These are phyloP conservation scores for Neurospora sp. DNA, from an alignment of 2,329 filamentous ascomycete genomes.

Conservation along the genomic window DNA sequence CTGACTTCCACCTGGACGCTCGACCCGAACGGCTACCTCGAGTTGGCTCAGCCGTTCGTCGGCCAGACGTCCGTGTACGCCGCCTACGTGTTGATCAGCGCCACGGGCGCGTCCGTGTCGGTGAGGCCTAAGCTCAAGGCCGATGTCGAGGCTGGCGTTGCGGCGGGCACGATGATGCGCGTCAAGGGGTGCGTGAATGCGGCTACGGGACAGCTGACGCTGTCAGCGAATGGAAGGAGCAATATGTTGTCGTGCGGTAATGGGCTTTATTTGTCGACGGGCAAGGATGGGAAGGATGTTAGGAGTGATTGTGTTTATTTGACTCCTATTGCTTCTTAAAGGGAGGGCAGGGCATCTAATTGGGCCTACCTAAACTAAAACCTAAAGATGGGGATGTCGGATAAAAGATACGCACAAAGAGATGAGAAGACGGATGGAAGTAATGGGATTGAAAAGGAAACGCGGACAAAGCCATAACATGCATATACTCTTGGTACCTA, in stretches of 20 bases:
- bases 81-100: conserved; percentile 1
- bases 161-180: neutral
- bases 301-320: neutral
- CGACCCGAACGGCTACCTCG: conserved; percentile 2
- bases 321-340: neutral
- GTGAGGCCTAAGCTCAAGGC: neutral
- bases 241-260: neutral
- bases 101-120: neutral
- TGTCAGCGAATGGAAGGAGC: neutral
- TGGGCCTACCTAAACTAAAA: neutral
- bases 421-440: neutral
- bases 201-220: conserved; percentile 25
- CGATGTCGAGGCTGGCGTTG: neutral
- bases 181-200: conserved; percentile 6
- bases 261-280: neutral
- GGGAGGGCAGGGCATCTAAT: neutral
- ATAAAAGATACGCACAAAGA: neutral
- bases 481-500: neutral
- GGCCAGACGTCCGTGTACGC: conserved; percentile 1
- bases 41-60: conserved; percentile 3
- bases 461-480: neutral
- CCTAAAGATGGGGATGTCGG: neutral
- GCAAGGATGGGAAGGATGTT: neutral
- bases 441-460: neutral
- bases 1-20: conserved; percentile 4